Evolutionary conservation across 2,329 filamentous ascomycete species (phyloP), one percentile per base, ranked within the genome.

Genomic region (Allantophomopsis cytisporea): DNA sequence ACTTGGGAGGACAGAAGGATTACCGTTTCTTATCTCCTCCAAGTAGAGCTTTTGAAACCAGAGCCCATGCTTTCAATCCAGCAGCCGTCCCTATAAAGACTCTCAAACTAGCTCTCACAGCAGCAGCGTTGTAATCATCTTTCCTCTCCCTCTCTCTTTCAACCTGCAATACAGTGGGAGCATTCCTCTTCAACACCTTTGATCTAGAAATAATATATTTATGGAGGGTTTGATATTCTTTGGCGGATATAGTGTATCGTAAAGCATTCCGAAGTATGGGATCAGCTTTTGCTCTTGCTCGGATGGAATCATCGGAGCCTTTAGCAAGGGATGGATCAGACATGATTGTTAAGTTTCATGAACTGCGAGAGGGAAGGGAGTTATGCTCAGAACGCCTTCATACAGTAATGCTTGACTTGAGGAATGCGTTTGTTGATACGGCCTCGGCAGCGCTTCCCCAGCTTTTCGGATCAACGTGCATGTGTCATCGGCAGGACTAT

Each of bases 141-240:
- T 63, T 59, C 12, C 47, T 47, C 3, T 43, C 45, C 37, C 47
- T 45, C 16, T 52, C 49, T 36, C 51, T 70, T 60, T 63, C 68
- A 31, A 80, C 71, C 30, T 65, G 62, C 35, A 65, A 66, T 11
- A 76, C 71, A 13, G 64, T 69, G 1, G 76, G 75, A 6, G 70
- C 66, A 20, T 68, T 64, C 45, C 66, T 64, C 39, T 67, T 68
- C 30, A 81, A 59, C 6, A 71, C 56, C 39, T 67, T 68, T 35
- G 83, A 80, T 36, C 80, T 76, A 44, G 83, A 86, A 38, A 91
- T 69, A 39, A 94, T 71, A 54, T 88, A 87, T 53, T 81, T 80
- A 59, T 94, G 86, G 14, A 95, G 72, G 1, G 80, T 65, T 48
- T 84, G 80, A 60, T 95, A 95, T 59, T 95, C 88, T 58, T 80